Base-by-base conservation (phyloP, 257 asterid genomes). In the Nicotiana benthamiana region DNA sequence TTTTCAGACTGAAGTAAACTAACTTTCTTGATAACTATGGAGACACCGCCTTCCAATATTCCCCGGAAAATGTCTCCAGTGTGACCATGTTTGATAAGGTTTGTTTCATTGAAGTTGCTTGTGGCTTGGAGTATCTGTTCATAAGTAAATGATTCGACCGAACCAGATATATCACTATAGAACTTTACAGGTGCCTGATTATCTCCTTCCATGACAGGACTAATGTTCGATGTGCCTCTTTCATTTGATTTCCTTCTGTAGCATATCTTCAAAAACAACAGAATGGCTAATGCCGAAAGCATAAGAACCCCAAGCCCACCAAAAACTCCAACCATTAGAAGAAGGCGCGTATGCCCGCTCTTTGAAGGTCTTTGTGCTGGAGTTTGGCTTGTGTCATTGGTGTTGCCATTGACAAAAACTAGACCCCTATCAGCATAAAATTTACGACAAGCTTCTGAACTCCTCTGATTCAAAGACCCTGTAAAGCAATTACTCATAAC, bases 51-150 rank as follows among this genome's bases (percentile, higher is more conserved):
- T 57, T 90, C 93, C 3, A 92, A 67, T 18, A 26, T 85, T 10
- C 95, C 98, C 3, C 77, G 83, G 52, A 88, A 94, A 27, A 94
- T 51, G 28, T 88, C 93, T 9, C 98, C 98, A 0, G 97, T 91
- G 60, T 85, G 94, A 6, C 97, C 98, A 18, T 85, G 87, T 79
- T 89, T 92, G 36, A 94, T 85, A 13, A 94, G 87, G 79, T 87
- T 88, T 6, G 67, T 70, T 8, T 82, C 82, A 48, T 90, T 84
- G 77, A 94, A 91, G 79, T 89, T 83, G 53, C 86, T n/a, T 0
- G 95, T 89, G 16, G 93, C 92, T 52, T 72, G 64, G 6, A 91
- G 80, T 66, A 94, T 85, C 82, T 89, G 89, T 78, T 89, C 87
- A 48, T 88, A 86, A 4, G 92, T 82, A 82, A 89, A 90, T 32